Conservation (phyloP, 768 basidiomycete genomes). For the Phanerodontia chrysosporium region DNA sequence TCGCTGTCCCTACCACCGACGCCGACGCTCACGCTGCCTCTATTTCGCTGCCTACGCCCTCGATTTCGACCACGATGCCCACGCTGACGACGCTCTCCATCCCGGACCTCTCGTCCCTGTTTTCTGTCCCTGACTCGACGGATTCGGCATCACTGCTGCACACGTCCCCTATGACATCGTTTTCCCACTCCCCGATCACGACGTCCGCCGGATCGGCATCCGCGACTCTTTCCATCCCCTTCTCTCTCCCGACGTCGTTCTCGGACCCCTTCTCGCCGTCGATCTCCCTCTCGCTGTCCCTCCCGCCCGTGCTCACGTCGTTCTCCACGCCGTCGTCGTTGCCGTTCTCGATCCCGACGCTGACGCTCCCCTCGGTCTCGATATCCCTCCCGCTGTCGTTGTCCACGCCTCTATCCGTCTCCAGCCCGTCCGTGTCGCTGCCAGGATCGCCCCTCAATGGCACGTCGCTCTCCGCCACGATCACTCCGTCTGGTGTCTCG, state of each 20-base stretch:
- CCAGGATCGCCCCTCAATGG: neutral
- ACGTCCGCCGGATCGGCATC: neutral
- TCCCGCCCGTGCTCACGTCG: neutral
- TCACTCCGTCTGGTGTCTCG: neutral
- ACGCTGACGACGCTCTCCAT: neutral
- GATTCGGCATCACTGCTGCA: neutral
- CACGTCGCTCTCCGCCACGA: conserved; percentile 1
- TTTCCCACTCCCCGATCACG: neutral
- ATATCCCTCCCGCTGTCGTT: neutral
- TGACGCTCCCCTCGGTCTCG: neutral
- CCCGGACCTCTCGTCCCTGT: neutral
- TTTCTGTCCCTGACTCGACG: neutral
- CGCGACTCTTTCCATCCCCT: neutral
- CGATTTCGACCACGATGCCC: neutral
- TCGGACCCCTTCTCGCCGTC: neutral
- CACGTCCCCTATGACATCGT: neutral
- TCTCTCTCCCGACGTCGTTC: neutral
- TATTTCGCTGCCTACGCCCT: neutral
- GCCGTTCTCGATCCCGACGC: neutral
- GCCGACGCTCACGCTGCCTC: neutral
- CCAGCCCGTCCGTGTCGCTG: neutral
- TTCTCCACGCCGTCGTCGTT: neutral
- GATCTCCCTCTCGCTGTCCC: neutral
- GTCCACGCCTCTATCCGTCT: neutral
- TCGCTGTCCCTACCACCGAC: neutral